phyloP scores from a whole-genome alignment of 2,329 filamentous ascomycete genomes.

The Ceratocystis huliohia region DNA sequence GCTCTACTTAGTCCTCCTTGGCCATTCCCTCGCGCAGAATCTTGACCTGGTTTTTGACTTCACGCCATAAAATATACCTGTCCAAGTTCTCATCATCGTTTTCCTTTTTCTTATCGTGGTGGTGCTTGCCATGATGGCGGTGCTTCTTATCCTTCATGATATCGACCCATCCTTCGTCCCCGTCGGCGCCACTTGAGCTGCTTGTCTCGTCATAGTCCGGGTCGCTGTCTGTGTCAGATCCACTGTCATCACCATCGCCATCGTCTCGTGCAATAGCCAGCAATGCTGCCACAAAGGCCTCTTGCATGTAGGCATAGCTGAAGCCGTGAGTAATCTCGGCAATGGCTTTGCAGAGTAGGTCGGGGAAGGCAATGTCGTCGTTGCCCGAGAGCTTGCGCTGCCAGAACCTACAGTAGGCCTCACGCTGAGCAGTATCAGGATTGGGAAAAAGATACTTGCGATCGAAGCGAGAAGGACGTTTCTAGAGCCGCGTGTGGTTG shows the following conservation, averaged over 20 bases:
- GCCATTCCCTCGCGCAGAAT: conserved; percentile 48
- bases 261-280: conserved; percentile 41
- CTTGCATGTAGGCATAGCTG: conserved; percentile 58
- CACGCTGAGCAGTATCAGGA: conserved; percentile 41
- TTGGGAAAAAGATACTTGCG: conserved; percentile 53
- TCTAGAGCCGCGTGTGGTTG: conserved; percentile 27
- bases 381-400: conserved; percentile 43
- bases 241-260: conserved; percentile 22
- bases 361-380: conserved; percentile 44
- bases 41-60: conserved; percentile 51
- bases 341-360: conserved; percentile 44
- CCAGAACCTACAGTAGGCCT: conserved; percentile 52
- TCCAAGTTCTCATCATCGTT: conserved; percentile 29
- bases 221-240: conserved; percentile 8
- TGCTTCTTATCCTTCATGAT: conserved; percentile 25
- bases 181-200: conserved; percentile 15
- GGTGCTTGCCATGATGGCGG: not conserved
- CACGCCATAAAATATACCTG: conserved; percentile 43
- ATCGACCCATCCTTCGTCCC: conserved; percentile 31
- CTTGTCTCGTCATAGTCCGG: not conserved
- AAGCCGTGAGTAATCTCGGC: conserved; percentile 52
- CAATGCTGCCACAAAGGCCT: conserved; percentile 52
- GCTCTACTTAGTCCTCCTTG: not conserved
- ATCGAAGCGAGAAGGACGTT: conserved; percentile 54
- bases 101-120: not conserved